These are phyloP conservation scores for Geopyxis carbonaria DNA, from an alignment of 495 filamentous ascomycete genomes.

Conservation along the genomic window DNA sequence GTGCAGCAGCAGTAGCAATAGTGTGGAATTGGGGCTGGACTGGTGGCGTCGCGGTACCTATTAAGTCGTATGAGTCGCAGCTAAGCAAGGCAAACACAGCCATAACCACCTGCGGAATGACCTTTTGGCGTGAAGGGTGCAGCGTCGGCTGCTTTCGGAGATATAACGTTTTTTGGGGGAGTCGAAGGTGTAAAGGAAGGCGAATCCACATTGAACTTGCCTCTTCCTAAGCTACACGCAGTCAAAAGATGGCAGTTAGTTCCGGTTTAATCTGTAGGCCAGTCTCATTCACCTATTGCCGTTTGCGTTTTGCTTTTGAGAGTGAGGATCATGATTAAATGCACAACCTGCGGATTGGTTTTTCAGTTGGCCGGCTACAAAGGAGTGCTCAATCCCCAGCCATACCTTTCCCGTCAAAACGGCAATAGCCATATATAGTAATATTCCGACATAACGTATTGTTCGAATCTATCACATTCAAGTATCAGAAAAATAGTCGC, in stretches of 20 bases:
- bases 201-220: conserved; percentile 88
- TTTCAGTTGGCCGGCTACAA: conserved; percentile 12
- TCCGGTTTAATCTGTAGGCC: no score
- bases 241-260: neutral
- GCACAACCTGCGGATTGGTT: conserved; percentile 44
- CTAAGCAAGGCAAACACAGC: neutral
- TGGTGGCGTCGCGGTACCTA: conserved; percentile 28
- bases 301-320: conserved; percentile 33
- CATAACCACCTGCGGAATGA: conserved; percentile 2
- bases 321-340: conserved; percentile 68
- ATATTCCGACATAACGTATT: conserved; percentile 87
- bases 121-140: conserved; percentile 65
- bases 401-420: conserved; percentile 62
- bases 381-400: conserved; percentile 6
- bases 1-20: neutral
- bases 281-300: conserved; percentile 2
- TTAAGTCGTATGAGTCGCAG: conserved; percentile 8
- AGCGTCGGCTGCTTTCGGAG: conserved; percentile 76
- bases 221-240: conserved; percentile 34
- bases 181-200: conserved; percentile 77
- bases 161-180: conserved; percentile 43
- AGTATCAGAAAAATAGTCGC: conserved; percentile 12
- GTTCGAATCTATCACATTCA: conserved; percentile 37
- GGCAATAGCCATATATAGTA: conserved; percentile 83
- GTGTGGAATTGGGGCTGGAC: conserved; percentile 17